Evolutionary conservation across 2,329 filamentous ascomycete species (phyloP), one percentile per base, ranked within the genome.

Genomic region (Aspergillus amoenus): DNA sequence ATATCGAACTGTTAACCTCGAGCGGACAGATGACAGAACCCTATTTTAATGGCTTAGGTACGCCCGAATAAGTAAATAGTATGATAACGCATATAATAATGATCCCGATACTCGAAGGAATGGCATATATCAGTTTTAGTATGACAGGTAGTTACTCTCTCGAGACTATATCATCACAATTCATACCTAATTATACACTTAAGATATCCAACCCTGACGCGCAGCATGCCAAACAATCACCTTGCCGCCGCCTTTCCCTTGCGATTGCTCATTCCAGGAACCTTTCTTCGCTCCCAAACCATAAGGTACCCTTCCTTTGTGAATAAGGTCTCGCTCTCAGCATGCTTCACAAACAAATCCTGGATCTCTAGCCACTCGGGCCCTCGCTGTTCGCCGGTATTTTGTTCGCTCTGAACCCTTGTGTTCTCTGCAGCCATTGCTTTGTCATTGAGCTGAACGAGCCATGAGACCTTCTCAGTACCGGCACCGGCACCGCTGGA

Each of bases 281-380:
- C 58, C 70, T 84, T 88, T 75, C 92, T 84, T 73, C 89, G 82
- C 79, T 97, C 94, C 94, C 94, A 97, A 44, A 99, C 86, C 84
- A 97, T 95, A 57, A 97, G 77, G 79, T 97, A 97, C 55, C 90
- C 90, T 81, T 99, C 94, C 52, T 93, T 91, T 0, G 95, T 88
- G 69, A 96, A 96, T 63, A 99, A 73, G 66, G 96, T 83, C 79
- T 99, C 93, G 61, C 85, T 90, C 75, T 93, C 89, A 18, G 94
- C 89, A 74, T 88, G 88, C 71, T 97, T 90, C 6, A 99, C 93
- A 71, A 89, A 97, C 64, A 99, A 73, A 78, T 99, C 94, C 78
- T 99, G 94, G 55, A 93, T 88, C 57, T 95, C 89, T 52, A 95
- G 85, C 94, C 94, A 99, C 72, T 95, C 89, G 34, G 90, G 88